Evolutionary conservation across 129 eudicot species (phyloP).

Genomic region (Pseudognaphalium luteoalbum): DNA sequence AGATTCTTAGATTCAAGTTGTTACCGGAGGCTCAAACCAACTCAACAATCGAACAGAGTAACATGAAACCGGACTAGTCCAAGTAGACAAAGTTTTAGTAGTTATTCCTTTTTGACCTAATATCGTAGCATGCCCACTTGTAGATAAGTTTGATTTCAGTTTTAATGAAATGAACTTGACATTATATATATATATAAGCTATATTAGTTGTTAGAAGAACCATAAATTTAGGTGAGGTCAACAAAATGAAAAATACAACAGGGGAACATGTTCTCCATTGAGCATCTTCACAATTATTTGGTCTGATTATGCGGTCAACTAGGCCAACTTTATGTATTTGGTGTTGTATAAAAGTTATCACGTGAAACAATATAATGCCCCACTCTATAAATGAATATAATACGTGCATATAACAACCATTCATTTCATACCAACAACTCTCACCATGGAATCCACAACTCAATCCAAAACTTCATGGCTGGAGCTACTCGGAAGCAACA

Average conservation of each 20-base stretch:
- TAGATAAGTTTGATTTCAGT: not conserved
- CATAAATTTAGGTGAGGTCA: not conserved
- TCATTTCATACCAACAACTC: constrained; percentile 22
- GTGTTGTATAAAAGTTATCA: not conserved
- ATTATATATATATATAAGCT: not conserved
- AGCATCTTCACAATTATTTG: not conserved
- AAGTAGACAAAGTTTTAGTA: not conserved
- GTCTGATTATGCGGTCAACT: not conserved
- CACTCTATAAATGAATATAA: constrained; percentile 5
- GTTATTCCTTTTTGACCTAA: not conserved
- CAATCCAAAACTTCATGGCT: constrained; percentile 32
- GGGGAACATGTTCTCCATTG: not conserved
- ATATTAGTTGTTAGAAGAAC: too few relatives aligned
- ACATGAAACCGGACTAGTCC: constrained; percentile 13
- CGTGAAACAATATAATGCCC: constrained; percentile 8
- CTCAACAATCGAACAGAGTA: constrained; percentile 13
- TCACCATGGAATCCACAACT: constrained; percentile 27
- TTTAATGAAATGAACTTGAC: not conserved
- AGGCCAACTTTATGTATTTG: not conserved
- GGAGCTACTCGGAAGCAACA: constrained; percentile 40
- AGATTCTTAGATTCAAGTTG: constrained; percentile 66
- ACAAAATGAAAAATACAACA: not conserved
- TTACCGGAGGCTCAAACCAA: constrained; percentile 27
- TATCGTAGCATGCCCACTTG: not conserved
- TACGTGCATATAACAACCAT: constrained; percentile 21